A percentile compares a stretch with the other conserved stretches of the same genome.
phyloP scores from a whole-genome alignment of 2,329 filamentous ascomycete species.

The Mycosphaerella arachidis region DNA sequence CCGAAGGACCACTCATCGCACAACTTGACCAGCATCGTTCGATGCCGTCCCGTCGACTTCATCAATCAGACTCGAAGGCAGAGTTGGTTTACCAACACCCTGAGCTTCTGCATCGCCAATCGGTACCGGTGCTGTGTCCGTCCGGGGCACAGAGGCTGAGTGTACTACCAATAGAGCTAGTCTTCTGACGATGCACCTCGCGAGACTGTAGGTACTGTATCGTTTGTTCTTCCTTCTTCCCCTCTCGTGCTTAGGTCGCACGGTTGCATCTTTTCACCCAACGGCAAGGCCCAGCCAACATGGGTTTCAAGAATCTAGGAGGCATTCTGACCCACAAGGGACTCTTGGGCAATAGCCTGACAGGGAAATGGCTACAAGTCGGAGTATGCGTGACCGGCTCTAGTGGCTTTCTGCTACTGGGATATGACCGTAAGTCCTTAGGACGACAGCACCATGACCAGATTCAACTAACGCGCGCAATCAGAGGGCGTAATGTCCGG shows the following conservation, averaged over 20 bases:
- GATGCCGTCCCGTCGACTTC: neutral
- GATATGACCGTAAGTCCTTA: slow-evolving; percentile 21
- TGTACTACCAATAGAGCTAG: too few relatives aligned
- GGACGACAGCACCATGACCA: neutral
- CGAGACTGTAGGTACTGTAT: too few relatives aligned
- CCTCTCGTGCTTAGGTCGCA: neutral
- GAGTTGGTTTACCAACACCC: too few relatives aligned
- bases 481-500: slow-evolving; percentile 39
- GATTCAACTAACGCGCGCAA: too few relatives aligned
- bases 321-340: slow-evolving; percentile 16
- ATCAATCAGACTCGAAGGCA: neutral
- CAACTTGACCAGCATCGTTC: neutral
- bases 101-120: neutral
- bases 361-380: slow-evolving; percentile 8
- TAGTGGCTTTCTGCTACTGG: slow-evolving; percentile 15
- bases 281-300: neutral
- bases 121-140: neutral
- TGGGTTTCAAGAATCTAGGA: neutral
- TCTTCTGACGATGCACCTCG: neutral
- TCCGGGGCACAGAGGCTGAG: neutral
- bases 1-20: neutral
- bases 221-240: neutral
- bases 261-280: too few relatives aligned
- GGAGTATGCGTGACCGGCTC: slow-evolving; percentile 16
- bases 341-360: slow-evolving; percentile 15